Evolutionary conservation across 2,329 filamentous ascomycete species (phyloP).

Genomic region (Sporothrix sp.): DNA sequence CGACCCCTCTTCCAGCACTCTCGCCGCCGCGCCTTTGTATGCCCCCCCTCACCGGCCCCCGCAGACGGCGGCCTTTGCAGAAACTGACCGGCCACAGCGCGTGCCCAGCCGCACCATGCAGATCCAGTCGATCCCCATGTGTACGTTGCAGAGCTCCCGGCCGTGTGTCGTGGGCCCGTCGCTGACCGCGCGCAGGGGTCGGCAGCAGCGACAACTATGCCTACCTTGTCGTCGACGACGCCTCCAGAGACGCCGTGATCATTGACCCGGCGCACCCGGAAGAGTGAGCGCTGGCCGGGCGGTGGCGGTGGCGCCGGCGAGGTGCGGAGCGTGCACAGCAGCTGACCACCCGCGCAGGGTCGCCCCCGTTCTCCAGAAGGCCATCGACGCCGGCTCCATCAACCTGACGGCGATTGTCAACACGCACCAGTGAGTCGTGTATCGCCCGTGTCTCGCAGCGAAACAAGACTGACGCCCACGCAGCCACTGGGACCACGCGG

Average conservation of each 20-base stretch:
- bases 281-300: conserved; percentile 47
- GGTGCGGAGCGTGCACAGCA: not conserved
- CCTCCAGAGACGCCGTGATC: conserved; percentile 66
- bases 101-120: conserved; percentile 55
- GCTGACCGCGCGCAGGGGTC: conserved; percentile 47
- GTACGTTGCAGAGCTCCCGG: conserved; percentile 53
- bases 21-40: too few species aligned
- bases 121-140: conserved; percentile 83
- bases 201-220: conserved; percentile 75
- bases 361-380: conserved; percentile 58
- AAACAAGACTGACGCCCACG: not conserved
- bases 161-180: too few species aligned
- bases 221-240: conserved; percentile 70
- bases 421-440: conserved; percentile 73
- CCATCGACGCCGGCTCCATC: conserved; percentile 60
- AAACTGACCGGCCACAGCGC: too few species aligned
- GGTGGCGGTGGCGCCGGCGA: not conserved
- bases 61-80: too few species aligned
- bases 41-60: too few species aligned
- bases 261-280: conserved; percentile 72
- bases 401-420: conserved; percentile 88
- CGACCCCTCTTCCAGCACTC: conserved; percentile 4
- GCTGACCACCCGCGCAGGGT: conserved; percentile 35
- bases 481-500: conserved; percentile 90
- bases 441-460: not conserved